phyloP scores from a whole-genome alignment of 495 filamentous ascomycete species.

The Penicillium bialowiezense region DNA sequence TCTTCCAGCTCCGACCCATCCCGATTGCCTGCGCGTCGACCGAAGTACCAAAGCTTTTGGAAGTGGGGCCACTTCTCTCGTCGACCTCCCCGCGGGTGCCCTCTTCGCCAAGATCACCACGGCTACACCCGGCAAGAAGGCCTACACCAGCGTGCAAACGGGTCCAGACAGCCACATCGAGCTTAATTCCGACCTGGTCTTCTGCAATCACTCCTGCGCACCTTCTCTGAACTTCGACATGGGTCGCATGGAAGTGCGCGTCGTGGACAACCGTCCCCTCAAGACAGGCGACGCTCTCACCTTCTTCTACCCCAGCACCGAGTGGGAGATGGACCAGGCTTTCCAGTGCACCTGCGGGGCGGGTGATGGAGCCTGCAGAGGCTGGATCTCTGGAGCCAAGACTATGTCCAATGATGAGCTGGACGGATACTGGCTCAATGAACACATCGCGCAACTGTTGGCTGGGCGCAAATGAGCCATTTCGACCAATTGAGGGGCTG shows the following conservation, averaged over 20 bases:
- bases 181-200: conserved; percentile 72
- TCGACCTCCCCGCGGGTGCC: conserved; percentile 61
- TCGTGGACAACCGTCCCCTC: conserved; percentile 50
- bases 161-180: conserved; percentile 61
- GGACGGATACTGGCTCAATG: conserved; percentile 39
- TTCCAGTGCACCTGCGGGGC: conserved; percentile 65
- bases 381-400: conserved; percentile 36
- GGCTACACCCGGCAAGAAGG: conserved; percentile 56
- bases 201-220: conserved; percentile 71
- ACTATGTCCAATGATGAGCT: conserved; percentile 24
- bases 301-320: conserved; percentile 77
- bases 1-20: conserved; percentile 31
- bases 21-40: conserved; percentile 31
- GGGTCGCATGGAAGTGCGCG: conserved; percentile 58
- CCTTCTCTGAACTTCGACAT: conserved; percentile 72
- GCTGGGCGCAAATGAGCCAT: conserved; percentile 14
- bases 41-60: conserved; percentile 49
- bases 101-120: conserved; percentile 51
- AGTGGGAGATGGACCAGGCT: conserved; percentile 73
- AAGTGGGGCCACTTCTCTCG: conserved; percentile 58
- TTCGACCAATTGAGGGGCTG: neutral
- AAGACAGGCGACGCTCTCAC: conserved; percentile 62
- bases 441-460: conserved; percentile 32
- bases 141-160: conserved; percentile 70
- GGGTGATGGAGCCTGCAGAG: conserved; percentile 22